A percentile compares a stretch with the other conserved stretches of the same genome.
These are phyloP conservation scores for Gentiana dahurica DNA, from an alignment of 257 asterid species.

Conservation along the genomic window DNA sequence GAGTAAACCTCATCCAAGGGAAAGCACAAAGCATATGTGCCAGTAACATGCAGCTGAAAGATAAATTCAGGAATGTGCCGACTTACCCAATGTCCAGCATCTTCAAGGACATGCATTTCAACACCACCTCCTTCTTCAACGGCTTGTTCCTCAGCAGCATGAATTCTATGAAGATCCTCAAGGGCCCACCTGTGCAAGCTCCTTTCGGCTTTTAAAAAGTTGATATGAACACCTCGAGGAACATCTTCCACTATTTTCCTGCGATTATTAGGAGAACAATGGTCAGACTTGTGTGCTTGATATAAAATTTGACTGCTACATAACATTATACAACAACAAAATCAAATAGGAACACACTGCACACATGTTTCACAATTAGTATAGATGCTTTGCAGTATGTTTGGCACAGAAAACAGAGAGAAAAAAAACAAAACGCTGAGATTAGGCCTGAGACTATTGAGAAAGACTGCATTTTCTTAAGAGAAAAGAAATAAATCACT, in stretches of 20 bases:
- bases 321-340: neutral
- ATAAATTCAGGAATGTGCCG: slow-evolving; percentile 2
- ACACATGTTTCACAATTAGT: neutral
- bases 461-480: too few relatives aligned
- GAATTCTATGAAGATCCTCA: slow-evolving; percentile 87
- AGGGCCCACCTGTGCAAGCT: slow-evolving; percentile 96
- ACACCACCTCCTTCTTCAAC: slow-evolving; percentile 92
- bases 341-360: neutral
- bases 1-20: neutral
- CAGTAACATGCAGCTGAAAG: neutral
- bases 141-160: slow-evolving; percentile 92
- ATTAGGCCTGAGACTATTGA: too few relatives aligned
- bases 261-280: slow-evolving; percentile 11
- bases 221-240: slow-evolving; percentile 87
- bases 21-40: neutral
- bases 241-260: slow-evolving; percentile 94
- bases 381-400: neutral
- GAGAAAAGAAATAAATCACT: too few relatives aligned
- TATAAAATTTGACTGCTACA: neutral
- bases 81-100: slow-evolving; percentile 97
- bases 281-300: neutral
- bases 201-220: slow-evolving; percentile 91
- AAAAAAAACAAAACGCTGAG: too few relatives aligned
- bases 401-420: too few relatives aligned
- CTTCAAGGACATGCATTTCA: slow-evolving; percentile 97